A percentile compares a stretch with the other conserved stretches of the same genome.
These are phyloP conservation scores for Pseudogymnoascus sp. DNA, from an alignment of 2,329 filamentous ascomycete species.

Conservation along the genomic window DNA sequence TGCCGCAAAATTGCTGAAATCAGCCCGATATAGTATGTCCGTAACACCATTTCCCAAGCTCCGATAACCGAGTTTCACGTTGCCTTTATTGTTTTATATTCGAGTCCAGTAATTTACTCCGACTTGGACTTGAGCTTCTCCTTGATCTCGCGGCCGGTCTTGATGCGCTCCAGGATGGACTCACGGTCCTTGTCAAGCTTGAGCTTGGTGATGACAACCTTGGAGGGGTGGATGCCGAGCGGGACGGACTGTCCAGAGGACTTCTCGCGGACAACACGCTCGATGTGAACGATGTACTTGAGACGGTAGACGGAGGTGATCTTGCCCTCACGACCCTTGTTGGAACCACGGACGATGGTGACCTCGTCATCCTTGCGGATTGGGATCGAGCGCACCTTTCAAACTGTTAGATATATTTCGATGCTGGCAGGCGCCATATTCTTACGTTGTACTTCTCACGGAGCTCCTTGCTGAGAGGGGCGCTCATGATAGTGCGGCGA, in stretches of 20 bases:
- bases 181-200: slow-evolving; percentile 96
- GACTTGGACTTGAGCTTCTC: slow-evolving; percentile 44
- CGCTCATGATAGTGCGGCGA: slow-evolving; percentile 95
- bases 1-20: slow-evolving; percentile 7
- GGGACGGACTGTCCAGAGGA: slow-evolving; percentile 92
- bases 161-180: slow-evolving; percentile 79
- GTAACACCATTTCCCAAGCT: slow-evolving; percentile 13
- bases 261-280: slow-evolving; percentile 96
- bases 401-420: slow-evolving; percentile 14
- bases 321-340: slow-evolving; percentile 99
- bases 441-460: slow-evolving; percentile 98
- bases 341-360: slow-evolving; percentile 78
- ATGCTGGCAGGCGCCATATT: slow-evolving; percentile 14
- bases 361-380: slow-evolving; percentile 98
- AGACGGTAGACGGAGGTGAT: slow-evolving; percentile 95
- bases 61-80: slow-evolving; percentile 11
- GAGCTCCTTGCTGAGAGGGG: slow-evolving; percentile 91
- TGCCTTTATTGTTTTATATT: slow-evolving; percentile 11
- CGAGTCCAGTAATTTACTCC: slow-evolving; percentile 12
- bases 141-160: slow-evolving; percentile 67
- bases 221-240: slow-evolving; percentile 89
- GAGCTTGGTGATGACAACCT: slow-evolving; percentile 97
- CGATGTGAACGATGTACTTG: slow-evolving; percentile 95
- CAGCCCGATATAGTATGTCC: slow-evolving; percentile 12
- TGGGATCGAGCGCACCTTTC: slow-evolving; percentile 89